Conservation (phyloP, 108 stramenopile genomes). For the Epipyxis sp. region DNA sequence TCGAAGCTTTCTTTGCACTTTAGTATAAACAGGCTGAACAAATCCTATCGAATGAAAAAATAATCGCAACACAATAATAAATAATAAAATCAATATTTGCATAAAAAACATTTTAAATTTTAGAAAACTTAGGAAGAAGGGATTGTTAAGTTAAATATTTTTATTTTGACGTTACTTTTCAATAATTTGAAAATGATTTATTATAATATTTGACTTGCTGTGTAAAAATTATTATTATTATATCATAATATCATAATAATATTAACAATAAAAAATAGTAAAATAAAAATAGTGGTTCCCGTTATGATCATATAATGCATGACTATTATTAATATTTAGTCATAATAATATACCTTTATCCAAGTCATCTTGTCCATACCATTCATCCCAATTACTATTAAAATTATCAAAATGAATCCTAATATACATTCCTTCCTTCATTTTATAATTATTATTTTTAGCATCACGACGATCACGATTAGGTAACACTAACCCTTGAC, state of each 20-base stretch:
- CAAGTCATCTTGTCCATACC: conserved; percentile 72
- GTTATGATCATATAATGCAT: not conserved
- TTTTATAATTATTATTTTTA: not conserved
- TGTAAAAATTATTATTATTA: too few relatives aligned
- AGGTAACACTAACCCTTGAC: too few relatives aligned
- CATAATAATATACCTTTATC: conserved; percentile 32
- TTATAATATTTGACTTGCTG: too few relatives aligned
- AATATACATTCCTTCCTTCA: not conserved
- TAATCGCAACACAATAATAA: too few relatives aligned
- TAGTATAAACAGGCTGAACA: not conserved
- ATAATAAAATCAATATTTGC: too few relatives aligned
- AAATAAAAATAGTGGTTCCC: not conserved
- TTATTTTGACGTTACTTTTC: too few relatives aligned
- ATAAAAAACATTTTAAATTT: too few relatives aligned
- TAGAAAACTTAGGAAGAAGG: too few relatives aligned
- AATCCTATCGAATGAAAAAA: too few relatives aligned
- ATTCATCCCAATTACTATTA: conserved; percentile 84
- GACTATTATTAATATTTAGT: not conserved
- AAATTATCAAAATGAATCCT: conserved; percentile 88
- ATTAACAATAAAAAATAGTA: not conserved
- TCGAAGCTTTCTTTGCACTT: not conserved
- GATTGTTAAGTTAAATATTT: too few relatives aligned
- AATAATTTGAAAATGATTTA: too few relatives aligned
- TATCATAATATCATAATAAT: not conserved
- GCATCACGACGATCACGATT: not conserved